Evolutionary conservation across 1,284 basidiomycete genomes (phyloP), one percentile per base, ranked within the genome.

Genomic region (Macrocystidia cucumis): DNA sequence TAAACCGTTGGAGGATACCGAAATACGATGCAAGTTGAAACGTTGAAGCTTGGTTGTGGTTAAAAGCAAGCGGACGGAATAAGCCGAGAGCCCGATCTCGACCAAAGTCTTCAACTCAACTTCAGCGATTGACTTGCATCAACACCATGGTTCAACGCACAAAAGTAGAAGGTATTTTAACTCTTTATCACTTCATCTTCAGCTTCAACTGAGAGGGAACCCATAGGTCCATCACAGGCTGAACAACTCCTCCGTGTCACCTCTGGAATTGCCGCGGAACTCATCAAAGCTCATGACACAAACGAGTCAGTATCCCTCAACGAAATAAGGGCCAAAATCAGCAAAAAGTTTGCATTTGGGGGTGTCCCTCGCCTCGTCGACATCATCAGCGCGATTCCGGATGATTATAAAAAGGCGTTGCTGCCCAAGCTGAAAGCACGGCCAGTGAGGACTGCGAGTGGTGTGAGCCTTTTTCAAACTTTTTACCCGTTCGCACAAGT

Each of bases 331-430:
- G 71, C 85, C 28, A 83, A 81, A 48, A 77, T 95, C 55, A 90
- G 90, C 58, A 97, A 96, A 62, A 91, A 92, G 58, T 81, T 84
- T 57, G 80, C 78, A 7, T 88, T 82, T 51, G 79, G 82, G 34
- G 88, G 88, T 21, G 86, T 95, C 0, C 96, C 96, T 0, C 65
- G 95, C 32, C 72, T 99, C 19, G 95, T 98, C 29, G 96, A 99
- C 57, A 96, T 99, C 50, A 93, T 99, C 57, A 91, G 91, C 44
- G 95, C 96, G 18, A 96, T 98, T 35, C 96, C 96, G 3, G 93
- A 98, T 52, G 91, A 96, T 34, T 91, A 95, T 66, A 92, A 95
- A 60, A 91, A 91, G 51, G 79, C 82, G 4, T 62, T 99, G 18
- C 63, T 97, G 31, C 92, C 93, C 1, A 93, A 87, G 54, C 67